These are phyloP conservation scores for Fusarium concolor DNA, from an alignment of 2,329 filamentous ascomycete species.

Conservation along the genomic window DNA sequence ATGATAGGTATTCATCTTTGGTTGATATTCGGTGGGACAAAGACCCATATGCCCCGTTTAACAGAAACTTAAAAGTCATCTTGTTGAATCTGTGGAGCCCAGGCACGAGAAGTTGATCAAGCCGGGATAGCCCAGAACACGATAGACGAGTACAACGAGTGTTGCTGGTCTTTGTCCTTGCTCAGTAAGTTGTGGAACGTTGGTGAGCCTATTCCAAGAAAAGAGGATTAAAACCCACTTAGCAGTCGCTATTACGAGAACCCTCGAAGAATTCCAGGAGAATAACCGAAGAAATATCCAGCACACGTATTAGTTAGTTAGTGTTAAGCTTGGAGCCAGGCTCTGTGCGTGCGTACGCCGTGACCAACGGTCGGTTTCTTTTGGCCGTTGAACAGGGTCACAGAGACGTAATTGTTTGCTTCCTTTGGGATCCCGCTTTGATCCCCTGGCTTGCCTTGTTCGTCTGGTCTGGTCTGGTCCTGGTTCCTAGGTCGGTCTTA, in stretches of 20 bases:
- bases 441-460: constrained; percentile 23
- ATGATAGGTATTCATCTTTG: constrained; percentile 2
- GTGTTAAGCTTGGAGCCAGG: constrained; percentile 12
- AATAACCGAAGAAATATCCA: neutral
- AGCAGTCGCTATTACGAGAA: neutral
- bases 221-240: neutral
- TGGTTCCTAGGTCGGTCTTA: neutral
- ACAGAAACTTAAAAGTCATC: constrained; percentile 5
- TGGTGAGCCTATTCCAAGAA: neutral
- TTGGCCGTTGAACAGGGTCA: constrained; percentile 32
- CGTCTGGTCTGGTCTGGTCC: neutral
- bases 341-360: neutral
- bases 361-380: constrained; percentile 38
- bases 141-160: neutral
- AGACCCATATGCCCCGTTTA: constrained; percentile 1
- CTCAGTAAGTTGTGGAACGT: neutral
- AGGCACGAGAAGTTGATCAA: neutral
- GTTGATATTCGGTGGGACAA: constrained; percentile 3
- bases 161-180: neutral
- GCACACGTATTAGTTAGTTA: neutral
- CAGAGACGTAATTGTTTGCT: constrained; percentile 11
- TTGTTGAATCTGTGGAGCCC: constrained; percentile 5
- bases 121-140: neutral
- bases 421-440: constrained; percentile 23
- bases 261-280: neutral